Base-by-base conservation (phyloP, 148 eudicot genomes). In the Simmondsia chinensis region DNA sequence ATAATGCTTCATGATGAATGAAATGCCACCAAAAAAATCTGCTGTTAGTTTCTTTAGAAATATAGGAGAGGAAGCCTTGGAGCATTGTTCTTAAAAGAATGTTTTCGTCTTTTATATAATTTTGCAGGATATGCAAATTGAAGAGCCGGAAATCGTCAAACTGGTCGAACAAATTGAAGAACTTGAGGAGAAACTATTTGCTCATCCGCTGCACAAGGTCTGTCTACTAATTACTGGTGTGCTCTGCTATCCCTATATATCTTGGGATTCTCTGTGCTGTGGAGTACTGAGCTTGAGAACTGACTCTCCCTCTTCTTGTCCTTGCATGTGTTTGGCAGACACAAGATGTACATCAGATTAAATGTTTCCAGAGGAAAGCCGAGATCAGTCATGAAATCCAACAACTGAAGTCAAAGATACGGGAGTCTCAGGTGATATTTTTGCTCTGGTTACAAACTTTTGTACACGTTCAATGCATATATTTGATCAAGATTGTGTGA, bases 381-480 rank as follows among this genome's bases (percentile, higher is more conserved):
- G 95, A 91, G 69, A 72, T 79, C 39, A 86, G 74, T 64, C 85
- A 91, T 65, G 99, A 91, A 80, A 86, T 91, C 61, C 99, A 91
- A 71, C 87, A 79, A 65, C 60, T 91, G 35, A 91, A 86, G 57
- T 49, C 81, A 3, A 91, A 82, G 70, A 86, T 85, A 94, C 93
- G 99, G 9, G 99, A 91, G 57, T 91, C 99, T 30, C 99, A 85
- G 95, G 95, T 86, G 61, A 37, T 9, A 16, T 23, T 19, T 17
- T 30, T n/a, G n/a, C n/a, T n/a, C n/a, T n/a, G n/a, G n/a, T n/a
- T n/a, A n/a, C n/a, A n/a, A n/a, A n/a, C n/a, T n/a, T n/a, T n/a
- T n/a, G n/a, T n/a, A n/a, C n/a, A 28, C 5, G 31, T 9, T 9
- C 5, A 9, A 5, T 5, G 9, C 9, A 28, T 28, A 28, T 28